Percentiles rank a stretch among this genome's conserved stretches.
These are phyloP conservation scores for Colletotrichum filicis DNA, from an alignment of 2,329 filamentous ascomycete species.

Conservation along the genomic window DNA sequence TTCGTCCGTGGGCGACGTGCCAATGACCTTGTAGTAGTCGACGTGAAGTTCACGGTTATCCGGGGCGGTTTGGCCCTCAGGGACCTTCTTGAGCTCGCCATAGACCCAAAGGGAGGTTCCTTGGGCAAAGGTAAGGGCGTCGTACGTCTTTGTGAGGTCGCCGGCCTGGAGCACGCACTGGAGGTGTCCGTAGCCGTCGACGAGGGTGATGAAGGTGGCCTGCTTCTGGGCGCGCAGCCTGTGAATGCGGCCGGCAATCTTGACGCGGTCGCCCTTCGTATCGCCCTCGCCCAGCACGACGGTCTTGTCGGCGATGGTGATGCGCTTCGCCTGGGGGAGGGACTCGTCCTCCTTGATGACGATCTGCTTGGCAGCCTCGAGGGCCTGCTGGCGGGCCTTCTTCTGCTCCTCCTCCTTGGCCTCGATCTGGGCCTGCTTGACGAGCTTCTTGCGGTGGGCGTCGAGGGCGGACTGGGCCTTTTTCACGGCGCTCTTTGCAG, in stretches of 20 bases:
- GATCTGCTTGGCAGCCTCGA: slow-evolving; percentile 84
- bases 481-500: slow-evolving; percentile 86
- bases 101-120: slow-evolving; percentile 89
- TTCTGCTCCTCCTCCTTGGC: slow-evolving; percentile 75
- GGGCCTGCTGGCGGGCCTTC: slow-evolving; percentile 68
- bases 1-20: slow-evolving; percentile 83
- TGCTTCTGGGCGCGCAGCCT: slow-evolving; percentile 84
- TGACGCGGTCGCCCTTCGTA: slow-evolving; percentile 77
- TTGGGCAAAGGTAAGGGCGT: slow-evolving; percentile 84
- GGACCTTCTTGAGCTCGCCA: slow-evolving; percentile 86
- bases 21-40: slow-evolving; percentile 87
- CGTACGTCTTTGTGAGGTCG: slow-evolving; percentile 89
- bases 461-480: slow-evolving; percentile 82
- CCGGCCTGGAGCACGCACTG: slow-evolving; percentile 84
- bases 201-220: slow-evolving; percentile 86
- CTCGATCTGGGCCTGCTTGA: slow-evolving; percentile 79
- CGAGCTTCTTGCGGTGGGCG: slow-evolving; percentile 84
- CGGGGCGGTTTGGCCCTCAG: slow-evolving; percentile 80
- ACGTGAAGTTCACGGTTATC: slow-evolving; percentile 89
- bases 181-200: slow-evolving; percentile 85
- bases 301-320: slow-evolving; percentile 80
- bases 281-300: slow-evolving; percentile 67
- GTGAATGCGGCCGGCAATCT: slow-evolving; percentile 86
- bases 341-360: slow-evolving; percentile 74
- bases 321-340: slow-evolving; percentile 78